These are phyloP conservation scores for Nothopassalora personata DNA, from an alignment of 2,329 filamentous ascomycete genomes.

Conservation along the genomic window DNA sequence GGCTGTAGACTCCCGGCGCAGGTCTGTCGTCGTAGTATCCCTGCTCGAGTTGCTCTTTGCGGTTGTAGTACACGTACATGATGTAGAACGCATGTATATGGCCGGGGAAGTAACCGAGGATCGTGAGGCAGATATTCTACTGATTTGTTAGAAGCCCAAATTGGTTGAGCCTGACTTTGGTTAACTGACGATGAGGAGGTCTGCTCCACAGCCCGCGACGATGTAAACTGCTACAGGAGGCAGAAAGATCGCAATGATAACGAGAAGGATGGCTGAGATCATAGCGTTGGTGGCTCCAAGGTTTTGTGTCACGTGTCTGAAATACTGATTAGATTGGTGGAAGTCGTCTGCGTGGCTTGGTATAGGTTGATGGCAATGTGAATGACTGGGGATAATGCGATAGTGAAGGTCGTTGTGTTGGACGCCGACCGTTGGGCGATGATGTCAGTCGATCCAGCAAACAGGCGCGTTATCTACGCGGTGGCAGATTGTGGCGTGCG, in stretches of 20 bases:
- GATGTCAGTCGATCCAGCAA: not conserved
- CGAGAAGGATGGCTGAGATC: conserved; percentile 36
- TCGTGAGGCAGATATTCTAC: conserved; percentile 35
- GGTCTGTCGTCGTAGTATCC: conserved; percentile 51
- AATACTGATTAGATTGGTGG: not conserved
- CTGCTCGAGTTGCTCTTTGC: conserved; percentile 56
- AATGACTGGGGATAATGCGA: not conserved
- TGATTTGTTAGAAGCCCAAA: conserved; percentile 46
- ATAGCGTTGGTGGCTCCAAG: conserved; percentile 1
- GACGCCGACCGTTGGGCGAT: not conserved
- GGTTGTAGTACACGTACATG: conserved; percentile 77
- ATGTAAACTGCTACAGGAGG: conserved; percentile 47
- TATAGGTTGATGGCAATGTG: not conserved
- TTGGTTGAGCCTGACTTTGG: conserved; percentile 45
- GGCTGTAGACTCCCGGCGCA: conserved; percentile 67
- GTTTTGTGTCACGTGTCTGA: no score
- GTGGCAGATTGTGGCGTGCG: not conserved
- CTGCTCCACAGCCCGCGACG: conserved; percentile 46
- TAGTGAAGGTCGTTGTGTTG: not conserved
- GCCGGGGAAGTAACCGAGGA: conserved; percentile 62
- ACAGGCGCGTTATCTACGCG: not conserved
- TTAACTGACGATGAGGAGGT: conserved; percentile 44
- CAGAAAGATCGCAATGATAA: conserved; percentile 44
- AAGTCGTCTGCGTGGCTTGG: no score
- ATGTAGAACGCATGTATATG: conserved; percentile 69